Conservation (phyloP, 2,329 filamentous ascomycete genomes). For the Xylaria sp. region DNA sequence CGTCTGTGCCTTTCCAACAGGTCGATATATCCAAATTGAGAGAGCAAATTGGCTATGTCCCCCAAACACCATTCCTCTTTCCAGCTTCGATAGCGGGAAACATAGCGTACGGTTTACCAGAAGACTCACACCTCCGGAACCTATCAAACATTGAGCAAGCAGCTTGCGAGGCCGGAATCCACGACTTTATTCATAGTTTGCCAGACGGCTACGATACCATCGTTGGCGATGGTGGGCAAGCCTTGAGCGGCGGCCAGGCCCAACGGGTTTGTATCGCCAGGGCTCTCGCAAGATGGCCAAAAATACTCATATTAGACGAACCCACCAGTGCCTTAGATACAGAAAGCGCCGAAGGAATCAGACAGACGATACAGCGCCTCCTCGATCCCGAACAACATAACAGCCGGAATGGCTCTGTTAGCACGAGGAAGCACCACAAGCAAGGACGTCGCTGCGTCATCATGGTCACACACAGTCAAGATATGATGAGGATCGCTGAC, state of each 20-base stretch:
- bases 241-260: conserved; percentile 82
- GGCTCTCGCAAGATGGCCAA: conserved; percentile 76
- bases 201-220: conserved; percentile 76
- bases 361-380: conserved; percentile 68
- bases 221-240: conserved; percentile 79
- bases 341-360: conserved; percentile 71
- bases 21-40: conserved; percentile 71
- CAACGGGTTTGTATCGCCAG: conserved; percentile 85
- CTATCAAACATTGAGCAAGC: conserved; percentile 58
- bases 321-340: conserved; percentile 84
- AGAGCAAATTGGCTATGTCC: conserved; percentile 71
- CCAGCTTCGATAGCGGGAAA: conserved; percentile 81
- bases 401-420: background rate
- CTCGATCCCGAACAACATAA: conserved; percentile 45
- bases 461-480: conserved; percentile 80
- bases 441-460: conserved; percentile 70
- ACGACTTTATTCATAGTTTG: conserved; percentile 79
- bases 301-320: conserved; percentile 84
- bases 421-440: background rate
- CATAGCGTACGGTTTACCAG: conserved; percentile 79
- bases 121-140: conserved; percentile 61
- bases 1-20: conserved; percentile 62
- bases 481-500: conserved; percentile 88
- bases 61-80: conserved; percentile 80
- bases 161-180: conserved; percentile 71